Percentiles rank a stretch among this genome's conserved stretches.
Conservation (phyloP, 208 protist species). For the Trypanosomatidae sp. region DNA sequence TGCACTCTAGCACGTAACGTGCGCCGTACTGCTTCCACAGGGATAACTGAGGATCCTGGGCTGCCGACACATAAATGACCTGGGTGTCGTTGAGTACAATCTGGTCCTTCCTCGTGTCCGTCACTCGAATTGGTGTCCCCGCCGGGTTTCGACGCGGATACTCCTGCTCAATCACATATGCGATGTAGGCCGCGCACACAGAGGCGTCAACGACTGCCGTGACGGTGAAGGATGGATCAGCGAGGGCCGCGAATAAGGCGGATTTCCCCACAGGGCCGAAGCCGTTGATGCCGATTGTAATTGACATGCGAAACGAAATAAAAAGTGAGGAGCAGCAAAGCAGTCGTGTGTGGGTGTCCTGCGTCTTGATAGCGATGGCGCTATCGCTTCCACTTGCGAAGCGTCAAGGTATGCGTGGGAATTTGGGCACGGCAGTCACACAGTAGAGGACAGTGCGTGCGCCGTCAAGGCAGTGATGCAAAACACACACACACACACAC, state of each 20-base stretch:
- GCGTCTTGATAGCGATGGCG: background rate
- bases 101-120: slow-evolving; percentile 47
- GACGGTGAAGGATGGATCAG: slow-evolving; percentile 67
- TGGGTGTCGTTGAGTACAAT: slow-evolving; percentile 47
- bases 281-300: slow-evolving; percentile 92
- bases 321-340: background rate
- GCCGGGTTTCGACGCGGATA: slow-evolving; percentile 31
- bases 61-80: slow-evolving; percentile 32
- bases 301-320: slow-evolving; percentile 7
- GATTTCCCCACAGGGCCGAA: slow-evolving; percentile 96
- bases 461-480: background rate
- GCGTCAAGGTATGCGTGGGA: background rate
- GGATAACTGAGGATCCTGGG: slow-evolving; percentile 87
- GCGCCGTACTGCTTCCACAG: slow-evolving; percentile 89
- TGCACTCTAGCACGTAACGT: slow-evolving; percentile 97
- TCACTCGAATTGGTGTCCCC: slow-evolving; percentile 13
- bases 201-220: slow-evolving; percentile 96
- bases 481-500: too few relatives aligned
- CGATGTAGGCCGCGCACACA: slow-evolving; percentile 93
- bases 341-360: background rate
- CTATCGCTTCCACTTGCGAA: background rate
- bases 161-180: slow-evolving; percentile 94
- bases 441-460: background rate
- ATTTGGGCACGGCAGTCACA: background rate
- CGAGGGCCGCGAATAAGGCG: slow-evolving; percentile 85